Conservation (phyloP, 345 rosid species). For the Moringa oleifera region DNA sequence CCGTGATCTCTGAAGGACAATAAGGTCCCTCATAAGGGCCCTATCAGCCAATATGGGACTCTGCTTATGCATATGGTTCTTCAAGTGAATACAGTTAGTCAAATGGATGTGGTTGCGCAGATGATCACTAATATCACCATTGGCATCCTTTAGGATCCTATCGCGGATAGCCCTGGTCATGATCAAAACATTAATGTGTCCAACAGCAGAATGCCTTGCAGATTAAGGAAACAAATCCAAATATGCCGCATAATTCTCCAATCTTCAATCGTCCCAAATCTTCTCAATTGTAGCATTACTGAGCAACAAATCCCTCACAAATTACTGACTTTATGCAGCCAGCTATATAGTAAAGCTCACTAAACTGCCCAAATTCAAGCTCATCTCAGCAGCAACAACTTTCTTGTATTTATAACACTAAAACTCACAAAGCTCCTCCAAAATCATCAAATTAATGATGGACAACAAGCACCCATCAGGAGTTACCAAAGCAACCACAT, state of each 20-base stretch:
- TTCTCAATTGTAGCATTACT: slow-evolving; percentile 10
- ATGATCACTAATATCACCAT: slow-evolving; percentile 88
- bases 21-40: slow-evolving; percentile 88
- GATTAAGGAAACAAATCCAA: slow-evolving; percentile 32
- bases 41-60: slow-evolving; percentile 73
- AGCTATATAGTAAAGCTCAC: slow-evolving; percentile 9
- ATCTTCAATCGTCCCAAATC: slow-evolving; percentile 14
- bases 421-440: slow-evolving; percentile 15
- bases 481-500: slow-evolving; percentile 8
- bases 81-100: slow-evolving; percentile 94
- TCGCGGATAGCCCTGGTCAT: slow-evolving; percentile 76
- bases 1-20: slow-evolving; percentile 80
- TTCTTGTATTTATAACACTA: slow-evolving; percentile 4
- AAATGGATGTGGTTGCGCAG: slow-evolving; percentile 93
- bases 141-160: slow-evolving; percentile 78
- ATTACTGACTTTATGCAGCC: neutral
- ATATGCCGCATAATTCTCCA: slow-evolving; percentile 32
- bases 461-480: slow-evolving; percentile 9
- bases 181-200: slow-evolving; percentile 37
- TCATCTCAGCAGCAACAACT: neutral
- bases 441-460: neutral
- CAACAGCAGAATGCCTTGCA: slow-evolving; percentile 15
- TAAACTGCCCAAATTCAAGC: slow-evolving; percentile 23
- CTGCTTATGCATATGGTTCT: slow-evolving; percentile 98
- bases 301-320: slow-evolving; percentile 10